Base-by-base conservation (phyloP, 129 eudicot species). In the Flaveria trinervia region DNA sequence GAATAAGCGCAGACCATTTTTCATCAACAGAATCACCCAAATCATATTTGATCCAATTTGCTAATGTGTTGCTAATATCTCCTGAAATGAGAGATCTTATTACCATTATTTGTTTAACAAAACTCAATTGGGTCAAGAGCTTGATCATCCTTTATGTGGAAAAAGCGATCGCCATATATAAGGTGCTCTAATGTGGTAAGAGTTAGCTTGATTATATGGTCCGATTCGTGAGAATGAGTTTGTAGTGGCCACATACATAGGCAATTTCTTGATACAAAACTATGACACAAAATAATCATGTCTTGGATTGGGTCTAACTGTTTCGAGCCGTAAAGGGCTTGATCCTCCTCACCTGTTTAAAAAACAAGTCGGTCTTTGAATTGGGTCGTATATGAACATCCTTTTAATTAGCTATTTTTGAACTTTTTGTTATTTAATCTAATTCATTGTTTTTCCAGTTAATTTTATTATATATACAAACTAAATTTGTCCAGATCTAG, bases 181-280 rank as follows among this genome's bases (percentile, higher is more conserved):
- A n/a, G 17, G 59, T 56, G 64, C 14, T 4, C 5, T 56, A 8
- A 1, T 18, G 26, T 7, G 60, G 41, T 23, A 26, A 12, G 8
- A 25, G 39, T 23, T 60, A 60, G 67, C 67, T 60, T 60, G 17
- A 60, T 60, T 41, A 26, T 60, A 25, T 25, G 67, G 39, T 60
- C 25, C 28, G 5, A 13, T 56, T 56, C 0, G 14, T 20, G 25
- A 16, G 64, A 25, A 59, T 59, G 15, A 22, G 30, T 15, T 23
- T 9, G 36, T 25, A 60, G 67, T 23, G 17, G 17, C 25, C 8
- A 12, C 65, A 57, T 20, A 17, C 13, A 57, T 57, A 3, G 52
- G 52, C 7, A 14, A 28, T 20, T 10, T 10, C n/a, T 11, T 10
- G 66, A 25, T 60, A 60, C 9, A 15, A 59, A 23, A 7, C 62